Base-by-base conservation (phyloP, 208 protist genomes). In the Leishmania tropica region DNA sequence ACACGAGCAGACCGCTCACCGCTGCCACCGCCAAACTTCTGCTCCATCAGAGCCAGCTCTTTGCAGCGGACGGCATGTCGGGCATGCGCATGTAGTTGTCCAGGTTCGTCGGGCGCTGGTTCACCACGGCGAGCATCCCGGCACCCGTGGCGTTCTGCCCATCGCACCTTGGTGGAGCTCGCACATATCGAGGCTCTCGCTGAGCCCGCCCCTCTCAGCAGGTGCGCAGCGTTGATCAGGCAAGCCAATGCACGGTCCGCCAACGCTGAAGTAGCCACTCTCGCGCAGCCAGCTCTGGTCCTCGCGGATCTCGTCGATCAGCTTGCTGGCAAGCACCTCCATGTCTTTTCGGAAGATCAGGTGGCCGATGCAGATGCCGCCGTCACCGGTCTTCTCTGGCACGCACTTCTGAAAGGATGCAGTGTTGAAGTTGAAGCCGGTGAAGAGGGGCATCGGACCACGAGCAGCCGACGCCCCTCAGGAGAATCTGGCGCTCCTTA, bases 401-500 rank as follows among this genome's bases (percentile, higher is more conserved):
- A 84, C 48, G 37, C 79, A 81, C 62, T 75, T 85, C 71, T 85
- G 81, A 47, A 86, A 86, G 28, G 70, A 51, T 56, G 71, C 80
- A 31, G 78, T 73, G 70, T 64, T 70, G 51, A 80, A 81, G 77
- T 87, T 81, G 24, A 85, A 65, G 31, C 79, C 76, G 53, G 78
- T 85, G 73, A 79, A 87, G 35, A 89, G 79, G 83, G 80, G 87
- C 85, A 72, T 87, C 86, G 3, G 85, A 54, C 11, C 83, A 83
- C 17, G 83, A 76, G 62, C 76, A 85, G 56, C 86, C 83, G 15
- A 83, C 76, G 67, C 79, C 76, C 45, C 78, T 83, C 80, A 78
- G 68, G 40, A 77, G 60, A 74, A 86, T 75, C 81, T 83, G 60
- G 78, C 74, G 42, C 70, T 85, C 75, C 76, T 83, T 37, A 40